Evolutionary conservation across 179 eudicot species (phyloP), one percentile per base, ranked within the genome.

Genomic region (Nepenthes alata): DNA sequence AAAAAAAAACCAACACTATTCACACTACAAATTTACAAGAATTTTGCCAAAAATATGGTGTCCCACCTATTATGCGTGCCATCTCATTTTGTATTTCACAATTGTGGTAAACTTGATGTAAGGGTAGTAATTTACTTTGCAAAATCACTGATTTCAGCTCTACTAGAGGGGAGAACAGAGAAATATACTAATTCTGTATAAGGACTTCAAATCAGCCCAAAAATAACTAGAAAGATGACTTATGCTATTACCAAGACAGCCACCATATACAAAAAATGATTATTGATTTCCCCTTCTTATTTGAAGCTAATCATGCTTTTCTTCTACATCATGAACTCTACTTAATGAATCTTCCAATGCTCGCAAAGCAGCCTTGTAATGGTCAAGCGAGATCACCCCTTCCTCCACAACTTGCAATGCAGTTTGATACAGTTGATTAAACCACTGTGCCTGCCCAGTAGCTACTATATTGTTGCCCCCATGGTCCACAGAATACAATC

Each of bases 401-500:
- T 87, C 85, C 72, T 87, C 87, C 51, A 87, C 80, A 58, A 84
- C 84, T 64, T 80, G 87, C 74, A 84, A 60, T 39, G 82, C 87
- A 63, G 84, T 78, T 70, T 75, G 60, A 53, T 82, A 80, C 68
- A 87, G 72, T 53, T 81, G 89, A 66, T 66, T 58, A 67, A 74
- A 76, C 87, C 76, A 60, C 48, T 81, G 77, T 52, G 62, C 67
- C 48, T 58, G 73, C 41, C 78, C 79, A 52, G 66, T 66, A 47
- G 6, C 72, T 65, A 83, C 86, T 47, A 51, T 55, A 36, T n/a
- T 47, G 57, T 49, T 70, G 57, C 66, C 67, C 13, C 48, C 66
- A 35, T 71, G 76, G 63, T 83, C 85, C 5, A 69, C 60, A 37
- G 55, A 41, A 47, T 66, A 73, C 34, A 82, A 34, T n/a, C 88